phyloP scores from a whole-genome alignment of 1,139 yeast genomes.

The Pichia sp. region DNA sequence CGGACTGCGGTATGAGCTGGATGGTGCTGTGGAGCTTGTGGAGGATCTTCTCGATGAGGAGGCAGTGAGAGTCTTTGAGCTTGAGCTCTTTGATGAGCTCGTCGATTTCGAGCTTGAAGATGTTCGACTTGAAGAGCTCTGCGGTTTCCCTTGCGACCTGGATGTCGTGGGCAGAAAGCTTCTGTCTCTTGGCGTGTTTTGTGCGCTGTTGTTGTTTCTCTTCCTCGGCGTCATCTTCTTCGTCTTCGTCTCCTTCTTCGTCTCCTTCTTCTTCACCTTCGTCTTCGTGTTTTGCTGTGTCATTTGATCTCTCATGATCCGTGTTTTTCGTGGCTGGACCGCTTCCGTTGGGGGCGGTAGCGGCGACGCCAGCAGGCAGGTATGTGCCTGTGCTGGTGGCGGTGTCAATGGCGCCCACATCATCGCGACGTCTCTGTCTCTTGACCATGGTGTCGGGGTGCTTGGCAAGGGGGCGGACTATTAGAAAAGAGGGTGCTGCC shows the following conservation, averaged over 20 bases:
- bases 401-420: background rate
- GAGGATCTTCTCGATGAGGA: constrained; percentile 68
- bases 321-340: too few species aligned
- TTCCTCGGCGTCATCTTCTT: constrained; percentile 1
- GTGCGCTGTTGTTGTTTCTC: constrained; percentile 10
- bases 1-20: constrained; percentile 54
- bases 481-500: background rate
- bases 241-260: background rate
- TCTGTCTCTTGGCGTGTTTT: constrained; percentile 15
- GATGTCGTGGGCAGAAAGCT: constrained; percentile 68
- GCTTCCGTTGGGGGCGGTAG: background rate
- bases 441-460: background rate
- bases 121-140: constrained; percentile 87
- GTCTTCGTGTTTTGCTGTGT: too few species aligned
- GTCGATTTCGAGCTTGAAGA: constrained; percentile 90
- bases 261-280: background rate
- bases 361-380: background rate
- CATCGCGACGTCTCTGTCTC: constrained; percentile 4
- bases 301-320: too few species aligned
- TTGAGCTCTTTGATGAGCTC: constrained; percentile 77
- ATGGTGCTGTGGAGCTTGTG: constrained; percentile 72
- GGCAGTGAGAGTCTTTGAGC: constrained; percentile 63
- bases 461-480: background rate
- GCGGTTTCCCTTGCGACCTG: constrained; percentile 92
- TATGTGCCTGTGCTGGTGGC: background rate